Conservation (phyloP, 192 early-diverging fungal genomes). For the Rhizophlyctis rosea region DNA sequence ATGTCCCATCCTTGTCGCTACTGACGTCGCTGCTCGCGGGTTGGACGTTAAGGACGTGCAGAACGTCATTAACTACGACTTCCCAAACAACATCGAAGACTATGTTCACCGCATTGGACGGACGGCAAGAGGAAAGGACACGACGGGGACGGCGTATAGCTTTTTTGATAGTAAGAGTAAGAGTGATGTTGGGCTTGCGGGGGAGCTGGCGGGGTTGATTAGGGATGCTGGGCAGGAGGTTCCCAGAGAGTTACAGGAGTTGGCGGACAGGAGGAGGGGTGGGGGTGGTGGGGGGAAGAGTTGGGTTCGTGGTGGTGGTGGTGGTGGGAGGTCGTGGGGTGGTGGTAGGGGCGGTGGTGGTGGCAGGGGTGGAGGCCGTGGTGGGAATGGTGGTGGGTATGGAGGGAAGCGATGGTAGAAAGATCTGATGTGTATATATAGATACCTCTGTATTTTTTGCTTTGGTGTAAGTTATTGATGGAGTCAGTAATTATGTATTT, state of each 20-base stretch:
- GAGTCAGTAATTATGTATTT: too few relatives aligned
- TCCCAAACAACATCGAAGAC: slow-evolving; percentile 98
- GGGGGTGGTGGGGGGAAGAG: slow-evolving; percentile 45
- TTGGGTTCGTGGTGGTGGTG: too few relatives aligned
- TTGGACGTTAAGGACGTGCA: slow-evolving; percentile 92
- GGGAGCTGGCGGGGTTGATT: slow-evolving; percentile 78
- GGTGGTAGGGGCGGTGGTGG: slow-evolving; percentile 38
- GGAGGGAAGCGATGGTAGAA: too few relatives aligned
- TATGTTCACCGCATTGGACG: slow-evolving; percentile 98
- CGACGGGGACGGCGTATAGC: slow-evolving; percentile 39
- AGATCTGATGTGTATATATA: too few relatives aligned
- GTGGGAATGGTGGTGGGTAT: slow-evolving; percentile 26
- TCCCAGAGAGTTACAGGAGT: slow-evolving; percentile 63
- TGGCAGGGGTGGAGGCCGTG: slow-evolving; percentile 27
- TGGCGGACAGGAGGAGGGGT: slow-evolving; percentile 51
- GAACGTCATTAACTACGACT: slow-evolving; percentile 94
- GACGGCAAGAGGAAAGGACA: slow-evolving; percentile 40
- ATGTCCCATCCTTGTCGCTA: slow-evolving; percentile 90
- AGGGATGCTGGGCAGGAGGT: slow-evolving; percentile 89
- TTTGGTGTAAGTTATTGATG: too few relatives aligned
- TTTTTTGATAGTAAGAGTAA: slow-evolving; percentile 41
- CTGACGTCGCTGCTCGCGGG: slow-evolving; percentile 92
- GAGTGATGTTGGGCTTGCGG: slow-evolving; percentile 44
- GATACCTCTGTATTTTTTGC: too few relatives aligned
- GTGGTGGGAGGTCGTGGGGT: slow-evolving; percentile 54